Percentiles rank a stretch among this genome's conserved stretches.
phyloP scores from a whole-genome alignment of 768 basidiomycete species.

The Tulasnella sp. region DNA sequence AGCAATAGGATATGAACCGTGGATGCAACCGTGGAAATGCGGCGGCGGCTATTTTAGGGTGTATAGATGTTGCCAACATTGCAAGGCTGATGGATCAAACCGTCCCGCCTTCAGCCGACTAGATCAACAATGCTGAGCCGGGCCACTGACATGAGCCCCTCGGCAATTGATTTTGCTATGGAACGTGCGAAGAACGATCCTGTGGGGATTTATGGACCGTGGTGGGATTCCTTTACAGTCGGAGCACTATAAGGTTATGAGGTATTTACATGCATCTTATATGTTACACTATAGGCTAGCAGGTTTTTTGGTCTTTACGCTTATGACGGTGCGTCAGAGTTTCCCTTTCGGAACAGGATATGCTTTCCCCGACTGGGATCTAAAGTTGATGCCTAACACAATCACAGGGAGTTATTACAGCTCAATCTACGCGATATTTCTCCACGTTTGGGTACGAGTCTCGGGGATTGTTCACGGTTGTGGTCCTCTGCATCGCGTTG shows the following conservation, averaged over 20 bases:
- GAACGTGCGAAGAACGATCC: not conserved
- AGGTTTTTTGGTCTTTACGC: not conserved
- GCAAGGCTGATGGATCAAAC: not conserved
- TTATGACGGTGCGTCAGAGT: not conserved
- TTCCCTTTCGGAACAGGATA: not conserved
- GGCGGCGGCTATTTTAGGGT: not conserved
- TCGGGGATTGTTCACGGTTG: not conserved
- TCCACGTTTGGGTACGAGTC: not conserved
- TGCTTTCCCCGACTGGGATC: not conserved
- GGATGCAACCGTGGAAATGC: not conserved
- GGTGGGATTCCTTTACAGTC: not conserved
- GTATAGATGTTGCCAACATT: too few species aligned
- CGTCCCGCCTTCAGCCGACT: not conserved
- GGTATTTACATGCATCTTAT: not conserved
- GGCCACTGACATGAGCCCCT: not conserved
- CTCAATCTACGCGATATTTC: not conserved
- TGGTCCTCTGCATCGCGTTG: not conserved
- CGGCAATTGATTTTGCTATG: not conserved
- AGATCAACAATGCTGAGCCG: not conserved
- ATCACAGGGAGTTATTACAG: not conserved
- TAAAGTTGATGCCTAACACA: not conserved
- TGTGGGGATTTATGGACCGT: not conserved
- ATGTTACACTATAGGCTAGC: not conserved
- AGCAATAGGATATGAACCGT: not conserved
- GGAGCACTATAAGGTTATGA: too few species aligned